Base-by-base conservation (phyloP, 768 basidiomycete species). In the Rhizopogon sp. region DNA sequence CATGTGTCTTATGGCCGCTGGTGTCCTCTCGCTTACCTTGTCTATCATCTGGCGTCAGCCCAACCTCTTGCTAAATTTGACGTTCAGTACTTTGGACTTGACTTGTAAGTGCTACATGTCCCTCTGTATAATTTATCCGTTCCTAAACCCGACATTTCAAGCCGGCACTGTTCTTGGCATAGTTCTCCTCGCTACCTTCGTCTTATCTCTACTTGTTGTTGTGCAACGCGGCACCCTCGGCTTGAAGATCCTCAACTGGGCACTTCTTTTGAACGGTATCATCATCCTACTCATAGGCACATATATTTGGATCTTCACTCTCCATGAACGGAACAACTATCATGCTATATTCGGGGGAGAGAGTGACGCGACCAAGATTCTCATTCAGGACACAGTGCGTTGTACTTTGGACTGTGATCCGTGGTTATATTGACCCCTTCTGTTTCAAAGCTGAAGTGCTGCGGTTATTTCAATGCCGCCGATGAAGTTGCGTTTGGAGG, bases 241-340 rank as follows among this genome's bases (percentile, higher is more conserved):
- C 43, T 82, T 96, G 39, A 81, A 87, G 58, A 67, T 88, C 39
- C 81, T 93, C 62, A 93, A 93, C 71, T 91, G 86, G 75, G 62
- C 76, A 28, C 83, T 94, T 51, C 68, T 94, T 37, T 54, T 76
- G 40, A 85, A 93, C 62, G 79, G 78, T 7, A 60, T 88, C 43
- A 76, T 77, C 25, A 78, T 87, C 41, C 70, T 87, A 47, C 62
- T 84, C 51, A 71, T 90, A 28, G 92, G 89, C 56, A 80, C 85
- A 20, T 79, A 81, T 60, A 73, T 95, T 50, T 96, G 93, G 93
- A 83, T 88, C 71, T 90, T 73, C 65, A 91, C 92, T 5, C 76
- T 95, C 16, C 70, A 78, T 53, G 86, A 92, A 66, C 82, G 86
- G 28, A 70, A 72, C 43, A 82, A 89, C 61, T 95, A 85, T 71